A percentile compares a stretch with the other conserved stretches of the same genome.
phyloP scores from a whole-genome alignment of 2,329 filamentous ascomycete species.

The Nothomitra cinnamomea region DNA sequence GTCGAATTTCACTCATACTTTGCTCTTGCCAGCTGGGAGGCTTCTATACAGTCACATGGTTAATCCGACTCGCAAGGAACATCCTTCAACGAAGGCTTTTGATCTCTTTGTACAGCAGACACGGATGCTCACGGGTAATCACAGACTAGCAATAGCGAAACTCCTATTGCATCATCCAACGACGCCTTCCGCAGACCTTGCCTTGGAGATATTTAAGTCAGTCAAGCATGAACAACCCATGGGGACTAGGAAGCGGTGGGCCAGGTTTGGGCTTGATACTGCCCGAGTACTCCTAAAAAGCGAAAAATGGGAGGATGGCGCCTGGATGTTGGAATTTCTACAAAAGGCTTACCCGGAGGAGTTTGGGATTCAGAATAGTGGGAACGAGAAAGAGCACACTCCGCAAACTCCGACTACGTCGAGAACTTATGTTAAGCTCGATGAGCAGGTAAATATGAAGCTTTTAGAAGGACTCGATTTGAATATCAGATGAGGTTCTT shows the following conservation, averaged over 20 bases:
- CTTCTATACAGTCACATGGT: not conserved
- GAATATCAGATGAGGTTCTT: not conserved
- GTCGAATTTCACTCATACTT: not conserved
- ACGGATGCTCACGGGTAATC: not conserved
- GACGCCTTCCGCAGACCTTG: not conserved
- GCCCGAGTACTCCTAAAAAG: constrained; percentile 3
- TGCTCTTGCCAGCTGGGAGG: not conserved
- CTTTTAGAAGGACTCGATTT: constrained; percentile 2
- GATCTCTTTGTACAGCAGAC: not conserved
- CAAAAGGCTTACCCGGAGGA: constrained; percentile 3
- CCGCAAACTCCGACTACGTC: not conserved
- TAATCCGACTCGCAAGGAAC: not conserved
- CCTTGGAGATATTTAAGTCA: not conserved
- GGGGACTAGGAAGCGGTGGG: not conserved
- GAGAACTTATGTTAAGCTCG: not conserved
- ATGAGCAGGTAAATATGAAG: constrained; percentile 4
- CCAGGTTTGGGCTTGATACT: constrained; percentile 2
- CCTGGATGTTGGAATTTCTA: constrained; percentile 2
- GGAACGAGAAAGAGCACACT: no score
- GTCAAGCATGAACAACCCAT: not conserved
- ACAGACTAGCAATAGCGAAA: not conserved
- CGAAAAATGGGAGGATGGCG: not conserved
- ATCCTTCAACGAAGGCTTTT: not conserved
- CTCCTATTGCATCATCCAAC: constrained; percentile 3
- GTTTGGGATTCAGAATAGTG: not conserved